phyloP scores from a whole-genome alignment of 164 flowering plant species.

The Piper longum region DNA sequence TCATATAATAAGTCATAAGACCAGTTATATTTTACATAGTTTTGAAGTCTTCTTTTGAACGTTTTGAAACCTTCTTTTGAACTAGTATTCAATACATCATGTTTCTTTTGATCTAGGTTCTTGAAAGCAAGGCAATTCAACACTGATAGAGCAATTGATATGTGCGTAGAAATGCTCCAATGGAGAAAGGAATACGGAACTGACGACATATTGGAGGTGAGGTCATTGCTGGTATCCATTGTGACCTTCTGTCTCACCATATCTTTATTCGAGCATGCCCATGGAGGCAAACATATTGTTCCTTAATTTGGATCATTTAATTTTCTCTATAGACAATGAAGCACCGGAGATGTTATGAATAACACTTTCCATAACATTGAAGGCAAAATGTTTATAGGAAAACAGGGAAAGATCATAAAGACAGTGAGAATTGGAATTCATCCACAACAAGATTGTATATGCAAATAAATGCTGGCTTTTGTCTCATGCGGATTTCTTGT shows the following conservation, averaged over 20 bases:
- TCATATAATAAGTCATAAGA: not conserved
- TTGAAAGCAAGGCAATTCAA: slow-evolving; percentile 81
- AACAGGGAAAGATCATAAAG: no score
- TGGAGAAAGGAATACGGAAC: slow-evolving; percentile 91
- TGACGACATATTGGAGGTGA: slow-evolving; percentile 81
- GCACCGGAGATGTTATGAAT: no score
- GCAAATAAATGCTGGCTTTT: no score
- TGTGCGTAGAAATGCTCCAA: slow-evolving; percentile 91
- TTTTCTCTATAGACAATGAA: no score
- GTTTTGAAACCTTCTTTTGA: not conserved
- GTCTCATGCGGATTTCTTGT: no score
- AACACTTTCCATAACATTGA: no score
- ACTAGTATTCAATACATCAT: no score
- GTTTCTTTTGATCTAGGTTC: slow-evolving; percentile 32
- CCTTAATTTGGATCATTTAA: not conserved
- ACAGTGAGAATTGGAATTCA: no score
- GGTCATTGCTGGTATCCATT: not conserved
- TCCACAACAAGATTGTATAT: no score
- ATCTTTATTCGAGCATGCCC: not conserved
- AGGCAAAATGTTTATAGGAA: no score
- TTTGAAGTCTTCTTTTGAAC: no score
- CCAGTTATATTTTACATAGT: no score
- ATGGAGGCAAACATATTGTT: not conserved
- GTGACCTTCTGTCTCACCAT: not conserved
- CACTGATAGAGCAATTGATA: slow-evolving; percentile 55